Evolutionary conservation across 345 rosid genomes (phyloP), one percentile per base, ranked within the genome.

Genomic region (Eucalyptus pauciflora): DNA sequence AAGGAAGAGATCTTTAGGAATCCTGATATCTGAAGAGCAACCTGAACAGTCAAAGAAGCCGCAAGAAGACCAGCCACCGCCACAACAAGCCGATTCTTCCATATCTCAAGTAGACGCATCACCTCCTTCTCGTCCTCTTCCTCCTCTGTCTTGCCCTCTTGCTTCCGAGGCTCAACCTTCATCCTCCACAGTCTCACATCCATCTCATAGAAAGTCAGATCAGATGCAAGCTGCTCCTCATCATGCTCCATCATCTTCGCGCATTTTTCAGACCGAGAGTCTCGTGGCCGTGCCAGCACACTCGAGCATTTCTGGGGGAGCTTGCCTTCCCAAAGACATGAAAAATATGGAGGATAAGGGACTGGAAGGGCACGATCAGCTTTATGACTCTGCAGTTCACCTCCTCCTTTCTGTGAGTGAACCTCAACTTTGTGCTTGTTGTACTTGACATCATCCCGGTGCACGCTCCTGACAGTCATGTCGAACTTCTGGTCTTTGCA

Each of bases 181-280:
- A 76, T 76, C 83, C 83, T 37, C 8, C 27, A 3, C 14, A 37
- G 46, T 76, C 3, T 76, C 83, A 37, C 83, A 10, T 76, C 48
- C 48, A 37, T 76, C 83, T 76, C 83, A 37, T 10, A 27, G 45
- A 76, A 37, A 11, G 27, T 76, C 83, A 76, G 14, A 76, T 76
- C 83, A 37, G 83, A 18, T 18, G 48, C 83, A 76, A 76, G 46
- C 48, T 1, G 15, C 83, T 71, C 46, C 27, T 76, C 46, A 76
- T 76, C 27, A 41, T 41, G 48, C 83, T 10, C 4, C 13, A 37
- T 76, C 1, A 4, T 18, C 83, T 76, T 5, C 14, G 14, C 27
- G 0, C 1, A 1, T 20, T 37, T 10, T 18, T 37, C 15, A 0
- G 48, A 76, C 83, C 3, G 0, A 76, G 24, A 76, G 83, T 37